phyloP scores from a whole-genome alignment of 352 stramenopile genomes.

The Pythium phragmiticola region DNA sequence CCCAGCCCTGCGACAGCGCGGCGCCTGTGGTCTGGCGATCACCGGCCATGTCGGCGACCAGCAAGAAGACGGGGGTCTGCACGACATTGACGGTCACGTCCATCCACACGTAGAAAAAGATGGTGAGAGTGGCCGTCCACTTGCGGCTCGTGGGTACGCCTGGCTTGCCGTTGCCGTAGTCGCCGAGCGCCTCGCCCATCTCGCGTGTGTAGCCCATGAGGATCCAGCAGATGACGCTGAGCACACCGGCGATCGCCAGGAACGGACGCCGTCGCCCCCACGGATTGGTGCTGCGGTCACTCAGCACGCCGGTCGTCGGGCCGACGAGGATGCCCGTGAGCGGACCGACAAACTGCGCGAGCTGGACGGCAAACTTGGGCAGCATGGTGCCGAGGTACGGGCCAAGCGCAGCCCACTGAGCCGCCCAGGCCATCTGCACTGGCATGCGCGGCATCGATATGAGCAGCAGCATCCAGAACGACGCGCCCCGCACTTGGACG shows the following conservation, averaged over 20 bases:
- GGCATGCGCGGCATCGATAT: slow-evolving; percentile 29
- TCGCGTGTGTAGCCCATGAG: slow-evolving; percentile 31
- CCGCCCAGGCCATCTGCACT: slow-evolving; percentile 25
- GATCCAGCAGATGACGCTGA: slow-evolving; percentile 27
- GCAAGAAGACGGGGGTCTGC: slow-evolving; percentile 35
- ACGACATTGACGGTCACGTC: slow-evolving; percentile 33
- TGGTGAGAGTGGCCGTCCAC: slow-evolving; percentile 45
- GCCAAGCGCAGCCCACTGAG: slow-evolving; percentile 37
- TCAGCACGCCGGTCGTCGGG: slow-evolving; percentile 30
- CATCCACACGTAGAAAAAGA: slow-evolving; percentile 39
- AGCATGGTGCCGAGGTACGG: slow-evolving; percentile 48
- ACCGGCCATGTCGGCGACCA: slow-evolving; percentile 56
- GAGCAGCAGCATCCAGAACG: slow-evolving; percentile 24
- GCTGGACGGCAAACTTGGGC: slow-evolving; percentile 37
- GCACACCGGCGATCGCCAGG: slow-evolving; percentile 19
- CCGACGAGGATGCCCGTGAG: slow-evolving; percentile 29
- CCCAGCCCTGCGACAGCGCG: neutral
- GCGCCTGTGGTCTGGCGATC: slow-evolving; percentile 45
- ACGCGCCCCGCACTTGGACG: neutral
- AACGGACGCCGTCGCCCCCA: slow-evolving; percentile 31
- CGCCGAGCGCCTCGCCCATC: slow-evolving; percentile 27
- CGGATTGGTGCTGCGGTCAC: slow-evolving; percentile 21
- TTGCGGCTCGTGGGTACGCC: slow-evolving; percentile 36
- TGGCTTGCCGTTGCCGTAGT: slow-evolving; percentile 19
- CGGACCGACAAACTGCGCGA: slow-evolving; percentile 32